Percentiles rank a stretch among this genome's conserved stretches.
Conservation (phyloP, 1,284 basidiomycete species). For the Sparassis latifolia region DNA sequence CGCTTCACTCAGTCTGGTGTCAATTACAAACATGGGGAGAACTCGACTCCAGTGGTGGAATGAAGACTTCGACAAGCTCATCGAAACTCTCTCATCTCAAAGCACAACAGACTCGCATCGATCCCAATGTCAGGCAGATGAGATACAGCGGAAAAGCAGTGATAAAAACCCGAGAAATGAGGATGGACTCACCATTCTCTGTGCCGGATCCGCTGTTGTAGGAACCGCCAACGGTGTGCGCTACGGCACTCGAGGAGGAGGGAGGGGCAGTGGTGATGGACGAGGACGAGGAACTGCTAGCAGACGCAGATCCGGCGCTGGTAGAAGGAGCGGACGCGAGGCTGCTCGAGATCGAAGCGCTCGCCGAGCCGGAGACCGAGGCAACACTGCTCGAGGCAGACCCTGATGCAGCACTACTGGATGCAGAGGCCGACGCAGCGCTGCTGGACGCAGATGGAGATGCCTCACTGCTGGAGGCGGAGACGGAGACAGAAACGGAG, state of each 20-base stretch:
- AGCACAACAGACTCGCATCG: not conserved
- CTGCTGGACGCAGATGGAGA: not conserved
- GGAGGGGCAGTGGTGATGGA: not conserved
- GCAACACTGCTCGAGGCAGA: conserved; percentile 1
- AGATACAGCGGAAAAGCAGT: not conserved
- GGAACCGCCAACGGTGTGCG: conserved; percentile 8
- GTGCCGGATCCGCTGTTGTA: conserved; percentile 18
- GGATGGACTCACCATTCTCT: conserved; percentile 15
- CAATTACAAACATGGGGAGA: no score
- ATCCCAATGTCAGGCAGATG: not conserved
- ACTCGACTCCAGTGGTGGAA: no score
- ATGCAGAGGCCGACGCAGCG: not conserved
- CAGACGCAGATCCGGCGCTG: not conserved
- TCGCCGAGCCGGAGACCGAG: conserved; percentile 1
- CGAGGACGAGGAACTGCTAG: conserved; percentile 1
- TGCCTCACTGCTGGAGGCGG: not conserved
- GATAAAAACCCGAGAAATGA: not conserved
- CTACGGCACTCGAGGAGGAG: conserved; percentile 1
- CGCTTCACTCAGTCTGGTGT: no score
- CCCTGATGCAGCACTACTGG: not conserved
- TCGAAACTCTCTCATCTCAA: not conserved
- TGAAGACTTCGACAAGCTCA: not conserved
- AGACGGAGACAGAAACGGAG: not conserved
- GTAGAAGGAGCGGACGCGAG: not conserved
- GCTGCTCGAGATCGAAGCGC: not conserved